These are phyloP conservation scores for Raddia distichophylla DNA, from an alignment of 176 grass and related monocot species.

Conservation along the genomic window DNA sequence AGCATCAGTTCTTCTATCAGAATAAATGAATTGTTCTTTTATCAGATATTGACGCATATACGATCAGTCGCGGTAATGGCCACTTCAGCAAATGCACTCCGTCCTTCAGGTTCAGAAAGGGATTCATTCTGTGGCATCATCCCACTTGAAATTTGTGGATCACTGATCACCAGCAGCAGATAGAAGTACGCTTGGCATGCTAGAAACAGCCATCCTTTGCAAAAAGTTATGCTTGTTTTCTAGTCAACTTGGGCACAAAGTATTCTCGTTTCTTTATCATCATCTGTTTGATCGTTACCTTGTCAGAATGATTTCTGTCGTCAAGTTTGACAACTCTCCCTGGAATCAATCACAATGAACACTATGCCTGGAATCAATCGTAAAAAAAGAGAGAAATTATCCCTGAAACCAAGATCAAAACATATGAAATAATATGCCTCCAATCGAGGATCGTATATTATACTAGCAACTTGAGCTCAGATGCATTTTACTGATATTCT, in stretches of 20 bases:
- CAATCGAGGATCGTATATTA: not conserved
- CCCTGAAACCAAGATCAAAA: not conserved
- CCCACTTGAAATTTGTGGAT: not conserved
- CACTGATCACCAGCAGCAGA: not conserved
- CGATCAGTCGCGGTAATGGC: not conserved
- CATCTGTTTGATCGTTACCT: not conserved
- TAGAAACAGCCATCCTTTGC: not conserved
- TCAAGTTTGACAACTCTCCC: not conserved
- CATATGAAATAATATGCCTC: not conserved
- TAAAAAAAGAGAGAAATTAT: not conserved
- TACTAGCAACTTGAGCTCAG: slow-evolving; percentile 8
- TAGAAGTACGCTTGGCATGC: not conserved
- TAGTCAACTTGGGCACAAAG: not conserved
- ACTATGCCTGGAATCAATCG: not conserved
- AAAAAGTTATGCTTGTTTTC: not conserved
- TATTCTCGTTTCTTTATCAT: not conserved
- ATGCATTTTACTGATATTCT: slow-evolving; percentile 6
- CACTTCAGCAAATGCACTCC: not conserved
- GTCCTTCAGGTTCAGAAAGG: no score
- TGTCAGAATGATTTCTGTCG: not conserved
- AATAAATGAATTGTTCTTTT: slow-evolving; percentile 12
- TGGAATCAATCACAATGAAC: not conserved
- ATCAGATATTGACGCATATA: slow-evolving; percentile 4
- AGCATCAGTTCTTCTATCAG: not conserved
- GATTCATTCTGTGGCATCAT: no score